phyloP scores from a whole-genome alignment of 2,329 filamentous ascomycete genomes.

The Dryadomyces quercus-mongolicae region DNA sequence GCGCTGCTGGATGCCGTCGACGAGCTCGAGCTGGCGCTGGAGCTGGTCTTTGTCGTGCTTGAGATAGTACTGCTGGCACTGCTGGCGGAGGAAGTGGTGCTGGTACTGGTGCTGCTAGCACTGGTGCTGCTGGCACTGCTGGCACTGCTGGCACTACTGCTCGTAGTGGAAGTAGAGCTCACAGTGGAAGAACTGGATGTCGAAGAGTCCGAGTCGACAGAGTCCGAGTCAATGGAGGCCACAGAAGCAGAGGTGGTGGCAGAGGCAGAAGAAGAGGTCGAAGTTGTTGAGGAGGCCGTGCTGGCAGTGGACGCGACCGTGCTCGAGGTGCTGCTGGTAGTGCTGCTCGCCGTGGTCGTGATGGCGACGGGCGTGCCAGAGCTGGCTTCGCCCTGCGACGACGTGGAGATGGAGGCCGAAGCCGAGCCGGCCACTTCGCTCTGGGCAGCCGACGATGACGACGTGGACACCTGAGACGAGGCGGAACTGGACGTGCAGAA shows the following conservation, averaged over 20 bases:
- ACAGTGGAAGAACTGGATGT: no score
- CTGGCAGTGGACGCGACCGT: not conserved
- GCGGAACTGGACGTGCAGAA: slow-evolving; percentile 26
- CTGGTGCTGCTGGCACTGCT: not conserved
- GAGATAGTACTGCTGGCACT: not conserved
- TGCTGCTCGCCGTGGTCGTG: not conserved
- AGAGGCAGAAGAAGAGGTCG: not conserved
- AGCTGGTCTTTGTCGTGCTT: not conserved
- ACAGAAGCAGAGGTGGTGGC: not conserved
- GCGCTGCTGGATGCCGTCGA: not conserved
- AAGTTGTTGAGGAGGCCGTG: not conserved
- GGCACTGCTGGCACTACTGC: no score
- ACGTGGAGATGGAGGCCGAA: slow-evolving; percentile 1
- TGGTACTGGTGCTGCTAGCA: not conserved
- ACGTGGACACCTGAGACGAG: not conserved
- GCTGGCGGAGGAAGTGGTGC: not conserved
- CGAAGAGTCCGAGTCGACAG: no score
- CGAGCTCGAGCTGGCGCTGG: not conserved
- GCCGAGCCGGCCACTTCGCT: slow-evolving; percentile 2
- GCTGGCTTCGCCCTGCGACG: slow-evolving; percentile 4
- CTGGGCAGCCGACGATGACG: not conserved
- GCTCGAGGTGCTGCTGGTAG: not conserved
- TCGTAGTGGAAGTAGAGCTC: not conserved
- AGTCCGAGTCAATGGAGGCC: no score
- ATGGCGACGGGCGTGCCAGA: not conserved